Evolutionary conservation across 495 filamentous ascomycete genomes (phyloP), one percentile per base, ranked within the genome.

Genomic region (Annulohypoxylon moriforme): DNA sequence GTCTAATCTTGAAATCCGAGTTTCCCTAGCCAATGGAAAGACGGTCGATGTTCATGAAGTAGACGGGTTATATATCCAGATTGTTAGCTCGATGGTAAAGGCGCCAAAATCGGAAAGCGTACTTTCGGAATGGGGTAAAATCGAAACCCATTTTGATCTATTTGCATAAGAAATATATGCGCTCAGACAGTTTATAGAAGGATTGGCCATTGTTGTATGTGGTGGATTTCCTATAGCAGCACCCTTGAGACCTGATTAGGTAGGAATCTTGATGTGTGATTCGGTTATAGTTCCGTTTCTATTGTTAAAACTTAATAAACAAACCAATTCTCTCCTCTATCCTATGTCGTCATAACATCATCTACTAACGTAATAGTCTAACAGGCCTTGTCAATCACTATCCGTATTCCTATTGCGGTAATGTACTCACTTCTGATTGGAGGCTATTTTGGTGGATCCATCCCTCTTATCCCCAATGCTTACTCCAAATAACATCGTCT

Each of bases 91-190:
- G n/a, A 31, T 71, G 33, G 84, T 86, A 3, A 65, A 57, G 34
- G 76, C 75, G 27, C 81, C 83, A 10, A 55, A 57, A 14, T 76
- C 69, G 14, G 80, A 82, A 31, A 67, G 73, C 13, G 80, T 82
- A 60, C 72, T 87, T 49, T 83, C 85, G 0, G 64, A 50, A 9
- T 86, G 85, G 84, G 82, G 81, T 9, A 67, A 67, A 52, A 68
- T 71, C 8, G 77, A 73, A 52, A 55, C 49, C 16, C 72, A 72
- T 62, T 74, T 78, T 61, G 64, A 75, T 65, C 70, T 78, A 46
- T 60, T 74, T 59, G 57, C 47, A 68, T 78, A 63, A 67, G 33
- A 58, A 49, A 46, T 8, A 53, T 55, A 50, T 69, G 42, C 49
- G n/a, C 2, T 62, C 58, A 31, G 60, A 20, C n/a, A 8, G 27